Evolutionary conservation across 1,284 basidiomycete genomes (phyloP), one percentile per base, ranked within the genome.

Genomic region (Ceratobasidium sp.): DNA sequence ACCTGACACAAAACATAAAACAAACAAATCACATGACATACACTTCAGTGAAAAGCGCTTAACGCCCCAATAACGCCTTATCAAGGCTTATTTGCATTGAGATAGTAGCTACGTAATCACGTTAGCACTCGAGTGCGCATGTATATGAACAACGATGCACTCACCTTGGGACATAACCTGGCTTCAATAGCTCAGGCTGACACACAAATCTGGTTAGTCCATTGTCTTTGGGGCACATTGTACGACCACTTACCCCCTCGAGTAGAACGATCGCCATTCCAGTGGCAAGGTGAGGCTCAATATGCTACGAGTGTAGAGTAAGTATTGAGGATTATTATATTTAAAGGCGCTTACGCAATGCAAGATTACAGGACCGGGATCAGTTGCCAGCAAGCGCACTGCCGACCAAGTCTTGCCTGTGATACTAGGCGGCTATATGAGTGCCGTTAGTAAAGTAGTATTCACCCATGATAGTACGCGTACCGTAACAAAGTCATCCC

Each of bases 401-500:
- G 65, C 65, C 19, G 49, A 51, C 65, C 65, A 67, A 17, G 65
- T 46, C 29, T 46, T 67, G 11, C 65, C 65, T 6, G 65, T 67
- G 29, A 67, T 67, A n/a, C 52, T 46, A 19, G 29, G 46, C 9
- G 65, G 65, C 65, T 67, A 15, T 56, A 5, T 15, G 19, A 34
- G 56, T 32, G 25, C 6, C 29, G 2, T 67, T 29, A 51, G 32
- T 8, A 19, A 65, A 13, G 46, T 25, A 34, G 22, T 0, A 17
- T 17, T 25, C 1, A 25, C 7, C 25, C 25, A 25, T 17, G 11
- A 43, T 6, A 17, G 37, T 19, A 52, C 19, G 9, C 65, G 25
- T 52, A 67, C 65, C 65, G 65, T 67, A 32, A 52, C 44, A 52
- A 67, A 67, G 29, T 67, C 65, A 22, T 67, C 65, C 17, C 65